Evolutionary conservation across 139 green algal genomes (phyloP).

Genomic region (Coelastrella sp.): DNA sequence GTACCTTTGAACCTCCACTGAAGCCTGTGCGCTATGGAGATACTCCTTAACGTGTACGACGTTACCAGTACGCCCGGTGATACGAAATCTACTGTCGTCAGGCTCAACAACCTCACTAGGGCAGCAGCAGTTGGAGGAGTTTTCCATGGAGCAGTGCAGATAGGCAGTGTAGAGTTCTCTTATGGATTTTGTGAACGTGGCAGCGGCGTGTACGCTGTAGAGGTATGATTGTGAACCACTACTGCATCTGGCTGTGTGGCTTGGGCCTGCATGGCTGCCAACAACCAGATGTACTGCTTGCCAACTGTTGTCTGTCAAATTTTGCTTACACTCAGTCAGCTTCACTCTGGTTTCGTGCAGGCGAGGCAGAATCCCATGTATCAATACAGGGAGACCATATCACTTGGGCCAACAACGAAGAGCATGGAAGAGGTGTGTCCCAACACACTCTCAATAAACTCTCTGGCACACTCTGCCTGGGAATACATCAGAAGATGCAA

Average conservation of each 20-base stretch:
- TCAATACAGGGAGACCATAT: constrained; percentile 72
- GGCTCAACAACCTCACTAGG: constrained; percentile 66
- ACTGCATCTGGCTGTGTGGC: constrained; percentile 29
- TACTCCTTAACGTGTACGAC: constrained; percentile 58
- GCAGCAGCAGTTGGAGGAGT: constrained; percentile 60
- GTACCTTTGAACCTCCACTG: background rate
- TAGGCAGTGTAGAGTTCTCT: constrained; percentile 73
- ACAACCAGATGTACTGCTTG: background rate
- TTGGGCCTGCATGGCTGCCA: background rate
- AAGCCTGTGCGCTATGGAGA: background rate
- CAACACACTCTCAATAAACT: no score
- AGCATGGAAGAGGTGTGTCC: constrained; percentile 50
- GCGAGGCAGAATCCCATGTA: constrained; percentile 68
- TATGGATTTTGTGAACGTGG: constrained; percentile 81
- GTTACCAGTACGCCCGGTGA: constrained; percentile 31
- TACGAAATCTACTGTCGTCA: constrained; percentile 29
- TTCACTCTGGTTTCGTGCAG: background rate
- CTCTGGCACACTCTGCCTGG: no score
- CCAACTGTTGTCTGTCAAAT: constrained; percentile 10
- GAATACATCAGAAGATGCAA: no score
- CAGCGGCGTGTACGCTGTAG: constrained; percentile 72
- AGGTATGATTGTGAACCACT: background rate
- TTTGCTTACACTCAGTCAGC: background rate
- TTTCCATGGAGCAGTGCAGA: constrained; percentile 63
- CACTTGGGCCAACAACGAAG: constrained; percentile 66